Base-by-base conservation (phyloP, 306 rosid genomes). In the Cucumis cinereus region DNA sequence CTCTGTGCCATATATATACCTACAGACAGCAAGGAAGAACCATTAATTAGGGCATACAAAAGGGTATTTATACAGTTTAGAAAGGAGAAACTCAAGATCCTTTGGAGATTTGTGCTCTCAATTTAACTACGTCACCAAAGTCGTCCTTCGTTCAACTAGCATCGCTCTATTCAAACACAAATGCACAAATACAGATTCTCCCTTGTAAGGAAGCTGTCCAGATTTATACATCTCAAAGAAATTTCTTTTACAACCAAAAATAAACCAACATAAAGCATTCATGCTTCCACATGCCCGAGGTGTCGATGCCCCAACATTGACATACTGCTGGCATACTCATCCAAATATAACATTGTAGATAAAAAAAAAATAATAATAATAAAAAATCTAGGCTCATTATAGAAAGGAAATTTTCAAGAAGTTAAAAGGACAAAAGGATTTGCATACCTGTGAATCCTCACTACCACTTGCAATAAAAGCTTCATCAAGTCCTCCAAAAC, bases 391-490 rank as follows among this genome's bases (percentile, higher is more conserved):
- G 33, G 50, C 47, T 16, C n/a, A 50, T 4, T n/a, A 33, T n/a
- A 17, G 61, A 73, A 53, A 73, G 36, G 2, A 55, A 53, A 15
- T 35, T 10, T 30, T 30, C 30, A 3, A 20, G 28, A 28, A 12
- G 16, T 36, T 17, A 62, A 30, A 77, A 71, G 56, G 43, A n/a
- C 17, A 33, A 36, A 10, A 36, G 11, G 83, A 79, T 78, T 73
- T 78, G 41, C 73, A 77, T 92, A 92, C 99, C 99, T 87, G 98
- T 69, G 99, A 95, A 81, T 95, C 99, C 92, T 95, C 99, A 86
- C 99, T 90, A 79, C 99, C 99, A 75, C 98, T 90, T 79, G 98
- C 99, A 87, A 95, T 79, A 81, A 95, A 95, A 79, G 92, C 85
- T 89, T 95, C 89, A 49, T 88, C 84, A 40, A 87, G 87, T 76